Percentiles rank a stretch among this genome's conserved stretches.
phyloP scores from a whole-genome alignment of 148 eudicot genomes.

The Arctostaphylos glauca region DNA sequence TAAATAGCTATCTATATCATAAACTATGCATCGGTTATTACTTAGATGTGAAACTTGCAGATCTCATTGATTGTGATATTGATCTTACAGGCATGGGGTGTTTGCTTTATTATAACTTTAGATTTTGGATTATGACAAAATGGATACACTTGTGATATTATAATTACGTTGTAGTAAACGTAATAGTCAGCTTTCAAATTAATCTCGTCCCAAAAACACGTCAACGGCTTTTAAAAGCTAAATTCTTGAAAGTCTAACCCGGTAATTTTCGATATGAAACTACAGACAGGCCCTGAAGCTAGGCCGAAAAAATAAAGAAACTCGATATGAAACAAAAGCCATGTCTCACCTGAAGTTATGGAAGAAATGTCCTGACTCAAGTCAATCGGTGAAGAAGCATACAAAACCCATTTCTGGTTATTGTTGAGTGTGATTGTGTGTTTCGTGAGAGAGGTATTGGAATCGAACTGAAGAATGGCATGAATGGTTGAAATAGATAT shows the following conservation, averaged over 20 bases:
- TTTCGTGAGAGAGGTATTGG: constrained; percentile 53
- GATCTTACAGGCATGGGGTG: background rate
- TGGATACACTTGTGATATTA: background rate
- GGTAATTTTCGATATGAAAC: background rate
- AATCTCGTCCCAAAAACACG: background rate
- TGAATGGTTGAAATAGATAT: constrained; percentile 64
- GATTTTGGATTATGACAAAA: background rate
- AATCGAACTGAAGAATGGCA: constrained; percentile 48
- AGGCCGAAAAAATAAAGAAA: background rate
- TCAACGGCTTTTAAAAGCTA: too few relatives aligned
- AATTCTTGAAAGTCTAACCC: too few relatives aligned
- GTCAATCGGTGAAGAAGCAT: constrained; percentile 58
- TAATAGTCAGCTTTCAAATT: background rate
- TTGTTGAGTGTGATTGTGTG: constrained; percentile 63
- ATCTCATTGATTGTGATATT: too few relatives aligned
- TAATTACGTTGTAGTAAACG: background rate
- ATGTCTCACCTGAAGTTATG: background rate
- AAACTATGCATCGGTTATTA: too few relatives aligned
- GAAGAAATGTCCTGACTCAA: constrained; percentile 47
- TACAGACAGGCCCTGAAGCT: background rate
- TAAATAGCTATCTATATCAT: too few relatives aligned
- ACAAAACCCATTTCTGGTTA: constrained; percentile 75
- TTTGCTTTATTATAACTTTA: background rate
- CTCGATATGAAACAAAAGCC: background rate
- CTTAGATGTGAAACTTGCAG: too few relatives aligned